Evolutionary conservation across 495 filamentous ascomycete species (phyloP), one percentile per base, ranked within the genome.

Genomic region (Neurospora sp.): DNA sequence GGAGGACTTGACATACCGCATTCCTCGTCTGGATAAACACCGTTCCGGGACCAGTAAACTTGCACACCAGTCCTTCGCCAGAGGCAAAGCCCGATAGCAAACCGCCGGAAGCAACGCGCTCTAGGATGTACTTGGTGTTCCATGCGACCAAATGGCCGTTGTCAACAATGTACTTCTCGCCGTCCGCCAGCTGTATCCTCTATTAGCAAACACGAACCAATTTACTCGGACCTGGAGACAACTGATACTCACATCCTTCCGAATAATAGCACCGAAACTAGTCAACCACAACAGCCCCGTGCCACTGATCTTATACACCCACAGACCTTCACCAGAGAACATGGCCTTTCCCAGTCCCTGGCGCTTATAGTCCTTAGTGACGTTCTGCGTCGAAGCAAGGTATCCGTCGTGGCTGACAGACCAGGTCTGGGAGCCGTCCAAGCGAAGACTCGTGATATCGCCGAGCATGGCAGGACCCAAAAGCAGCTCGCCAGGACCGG

Each of bases 141-240:
- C 96, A 99, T 5, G 96, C 96, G 1, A 99, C 94, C 7, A 99
- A 84, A 75, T 99, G 94, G 11, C 94, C 95, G 77, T 99, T 99
- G 77, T 99, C 94, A 70, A 99, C 89, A 72, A 94, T 92, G 80
- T 97, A 99, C 71, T 89, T 89, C 78, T 98, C 95, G 3, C 89
- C 89, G 8, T 91, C 89, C 40, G 82, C 84, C 31, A 97, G 86
- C 91, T 96, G 73, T 37, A 38, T 31, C 70, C 31, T 16, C 16
- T 3, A 40, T 73, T 20, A 71, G 38, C 22, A 44, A 5, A 27
- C 5, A 3, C 8, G 20, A 12, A 20, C 40, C 8, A 4, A 0
- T 48, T 10, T 1, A 70, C n/a, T 16, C 41, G 1, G 39, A 35
- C 39, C 11, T 11, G 11, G 3, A 11, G 27, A 71, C 27, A 20